A percentile compares a stretch with the other conserved stretches of the same genome.
These are phyloP conservation scores for Trichoderma atroviride DNA, from an alignment of 2,329 filamentous ascomycete species.

Conservation along the genomic window DNA sequence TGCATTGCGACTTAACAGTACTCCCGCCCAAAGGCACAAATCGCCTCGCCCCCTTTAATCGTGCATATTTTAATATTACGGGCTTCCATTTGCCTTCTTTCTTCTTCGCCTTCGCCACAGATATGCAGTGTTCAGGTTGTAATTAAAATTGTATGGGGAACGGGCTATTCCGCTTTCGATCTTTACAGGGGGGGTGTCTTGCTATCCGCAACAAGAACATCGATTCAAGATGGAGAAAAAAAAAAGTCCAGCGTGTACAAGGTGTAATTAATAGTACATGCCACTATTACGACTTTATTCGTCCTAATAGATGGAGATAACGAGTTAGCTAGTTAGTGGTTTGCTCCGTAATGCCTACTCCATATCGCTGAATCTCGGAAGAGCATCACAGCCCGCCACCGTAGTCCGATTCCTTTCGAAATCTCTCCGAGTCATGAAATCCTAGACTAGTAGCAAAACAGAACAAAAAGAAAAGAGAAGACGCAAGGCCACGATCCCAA, in stretches of 20 bases:
- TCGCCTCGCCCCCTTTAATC: neutral
- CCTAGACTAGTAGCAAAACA: neutral
- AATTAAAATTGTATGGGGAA: neutral
- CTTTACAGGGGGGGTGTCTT: neutral
- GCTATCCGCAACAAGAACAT: neutral
- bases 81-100: neutral
- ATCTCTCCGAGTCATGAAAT: neutral
- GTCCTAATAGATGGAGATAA: neutral
- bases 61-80: constrained; percentile 7
- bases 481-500: neutral
- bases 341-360: neutral
- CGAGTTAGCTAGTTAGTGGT: neutral
- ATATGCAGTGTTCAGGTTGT: neutral
- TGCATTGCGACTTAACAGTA: neutral
- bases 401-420: neutral
- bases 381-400: neutral
- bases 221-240: neutral
- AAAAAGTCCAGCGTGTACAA: neutral
- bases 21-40: neutral
- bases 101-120: neutral
- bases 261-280: neutral
- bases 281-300: neutral
- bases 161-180: neutral
- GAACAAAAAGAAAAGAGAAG: neutral
- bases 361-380: neutral